Conservation (phyloP, 1,284 basidiomycete genomes). For the Trametes pubescens region DNA sequence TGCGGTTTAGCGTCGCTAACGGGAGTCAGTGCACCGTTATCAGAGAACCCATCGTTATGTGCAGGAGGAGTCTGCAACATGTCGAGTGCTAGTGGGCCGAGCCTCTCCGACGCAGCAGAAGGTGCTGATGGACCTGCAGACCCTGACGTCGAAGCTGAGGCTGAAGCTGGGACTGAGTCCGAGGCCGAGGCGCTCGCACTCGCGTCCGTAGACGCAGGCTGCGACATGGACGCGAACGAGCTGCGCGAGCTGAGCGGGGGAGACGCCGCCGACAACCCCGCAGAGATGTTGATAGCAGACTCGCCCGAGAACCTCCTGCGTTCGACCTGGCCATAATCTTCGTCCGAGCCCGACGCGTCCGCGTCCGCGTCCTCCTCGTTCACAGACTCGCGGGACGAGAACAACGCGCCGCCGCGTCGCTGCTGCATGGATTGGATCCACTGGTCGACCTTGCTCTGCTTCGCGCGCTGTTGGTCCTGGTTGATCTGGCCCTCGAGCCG, state of each 20-base stretch:
- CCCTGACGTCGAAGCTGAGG: conserved; percentile 4
- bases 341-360: conserved; percentile 55
- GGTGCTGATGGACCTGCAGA: conserved; percentile 12
- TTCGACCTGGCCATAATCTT: conserved; percentile 40
- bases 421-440: conserved; percentile 81
- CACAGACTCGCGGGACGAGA: conserved; percentile 12
- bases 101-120: conserved; percentile 5
- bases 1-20: conserved; percentile 55
- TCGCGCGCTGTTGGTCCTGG: conserved; percentile 69
- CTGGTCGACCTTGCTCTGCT: conserved; percentile 78
- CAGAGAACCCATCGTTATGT: conserved; percentile 18
- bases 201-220: conserved; percentile 6
- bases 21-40: conserved; percentile 40
- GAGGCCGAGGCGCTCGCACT: conserved; percentile 3
- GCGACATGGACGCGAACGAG: conserved; percentile 28
- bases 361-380: conserved; percentile 57
- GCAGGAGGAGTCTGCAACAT: conserved; percentile 22
- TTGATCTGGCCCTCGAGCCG: conserved; percentile 87
- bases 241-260: conserved; percentile 24
- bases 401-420: conserved; percentile 61
- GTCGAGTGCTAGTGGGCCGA: conserved; percentile 23
- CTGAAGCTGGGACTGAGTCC: conserved; percentile 7
- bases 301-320: conserved; percentile 31
- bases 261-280: conserved; percentile 28
- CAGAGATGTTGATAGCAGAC: conserved; percentile 26